These are phyloP conservation scores for Scortechinia acanthostroma DNA, from an alignment of 2,329 filamentous ascomycete species.

Conservation along the genomic window DNA sequence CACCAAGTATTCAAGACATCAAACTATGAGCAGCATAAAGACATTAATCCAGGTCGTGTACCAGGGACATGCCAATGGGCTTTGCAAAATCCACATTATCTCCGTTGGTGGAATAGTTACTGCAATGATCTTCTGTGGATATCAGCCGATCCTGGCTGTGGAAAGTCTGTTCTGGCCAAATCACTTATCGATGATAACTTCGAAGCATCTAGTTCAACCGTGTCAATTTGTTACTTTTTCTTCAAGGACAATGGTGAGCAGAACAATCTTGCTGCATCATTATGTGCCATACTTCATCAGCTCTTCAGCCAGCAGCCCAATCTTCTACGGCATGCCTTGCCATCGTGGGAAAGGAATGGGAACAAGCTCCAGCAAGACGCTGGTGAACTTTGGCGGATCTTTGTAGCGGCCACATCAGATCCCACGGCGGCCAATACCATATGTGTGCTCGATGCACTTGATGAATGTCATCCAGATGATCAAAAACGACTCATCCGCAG, in stretches of 20 bases:
- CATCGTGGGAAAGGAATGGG: constrained; percentile 10
- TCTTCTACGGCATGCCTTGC: constrained; percentile 12
- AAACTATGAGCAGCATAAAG: constrained; percentile 16
- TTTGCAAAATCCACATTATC: constrained; percentile 14
- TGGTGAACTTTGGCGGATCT: constrained; percentile 8
- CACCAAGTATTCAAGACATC: constrained; percentile 14
- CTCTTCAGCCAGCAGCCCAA: constrained; percentile 15
- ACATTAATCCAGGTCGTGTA: constrained; percentile 16
- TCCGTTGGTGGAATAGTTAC: constrained; percentile 11
- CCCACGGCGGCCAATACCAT: constrained; percentile 6
- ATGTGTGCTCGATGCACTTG: constrained; percentile 14
- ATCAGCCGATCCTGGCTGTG: constrained; percentile 27
- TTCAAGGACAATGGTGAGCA: constrained; percentile 25
- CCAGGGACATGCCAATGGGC: constrained; percentile 22
- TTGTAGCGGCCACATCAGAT: constrained; percentile 5
- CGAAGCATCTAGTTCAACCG: constrained; percentile 4
- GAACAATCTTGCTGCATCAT: constrained; percentile 13
- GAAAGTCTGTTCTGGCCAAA: constrained; percentile 26
- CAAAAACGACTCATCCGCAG: constrained; percentile 6
- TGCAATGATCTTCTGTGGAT: constrained; percentile 22
- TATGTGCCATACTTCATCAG: constrained; percentile 26
- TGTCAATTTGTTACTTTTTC: constrained; percentile 24
- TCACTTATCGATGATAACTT: constrained; percentile 20
- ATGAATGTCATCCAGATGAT: constrained; percentile 11
- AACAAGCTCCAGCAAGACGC: constrained; percentile 8